Conservation (phyloP, 2,329 filamentous ascomycete species). For the Ophiocordyceps australis region DNA sequence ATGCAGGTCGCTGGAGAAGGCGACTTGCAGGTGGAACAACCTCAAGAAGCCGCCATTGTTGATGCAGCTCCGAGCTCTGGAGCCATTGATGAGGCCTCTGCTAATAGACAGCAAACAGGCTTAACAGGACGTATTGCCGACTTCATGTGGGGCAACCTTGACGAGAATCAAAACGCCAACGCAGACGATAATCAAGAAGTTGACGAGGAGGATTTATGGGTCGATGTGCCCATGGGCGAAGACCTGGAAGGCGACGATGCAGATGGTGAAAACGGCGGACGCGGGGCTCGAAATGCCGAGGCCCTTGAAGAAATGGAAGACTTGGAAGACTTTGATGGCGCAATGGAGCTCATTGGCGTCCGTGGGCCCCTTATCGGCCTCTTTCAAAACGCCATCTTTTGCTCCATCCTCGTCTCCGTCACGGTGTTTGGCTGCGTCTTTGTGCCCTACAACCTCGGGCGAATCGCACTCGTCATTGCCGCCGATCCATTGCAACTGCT, state of each 20-base stretch:
- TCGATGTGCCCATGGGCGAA: conserved; percentile 6
- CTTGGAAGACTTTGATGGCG: conserved; percentile 86
- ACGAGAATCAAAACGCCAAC: conserved; percentile 5
- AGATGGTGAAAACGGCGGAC: conserved; percentile 26
- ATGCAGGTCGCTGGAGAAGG: too few species aligned
- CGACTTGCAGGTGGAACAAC: too few species aligned
- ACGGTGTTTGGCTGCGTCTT: conserved; percentile 78
- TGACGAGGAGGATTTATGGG: conserved; percentile 33
- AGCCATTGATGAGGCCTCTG: too few species aligned
- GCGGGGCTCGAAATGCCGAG: conserved; percentile 55
- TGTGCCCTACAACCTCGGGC: conserved; percentile 81
- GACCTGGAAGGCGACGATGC: conserved; percentile 23
- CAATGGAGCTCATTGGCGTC: conserved; percentile 93
- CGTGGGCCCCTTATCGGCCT: conserved; percentile 79
- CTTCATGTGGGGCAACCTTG: conserved; percentile 43
- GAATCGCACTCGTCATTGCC: conserved; percentile 60
- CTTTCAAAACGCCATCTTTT: conserved; percentile 90
- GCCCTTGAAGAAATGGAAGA: conserved; percentile 70
- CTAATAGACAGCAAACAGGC: too few species aligned
- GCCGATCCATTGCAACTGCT: conserved; percentile 67
- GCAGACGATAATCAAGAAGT: conserved; percentile 14
- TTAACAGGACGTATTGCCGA: conserved; percentile 24
- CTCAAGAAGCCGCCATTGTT: too few species aligned
- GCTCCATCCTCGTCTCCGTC: conserved; percentile 71
- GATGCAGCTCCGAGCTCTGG: too few species aligned